Evolutionary conservation across 176 grass and related monocot genomes (phyloP), one percentile per base, ranked within the genome.

Genomic region (Musa acuminata): DNA sequence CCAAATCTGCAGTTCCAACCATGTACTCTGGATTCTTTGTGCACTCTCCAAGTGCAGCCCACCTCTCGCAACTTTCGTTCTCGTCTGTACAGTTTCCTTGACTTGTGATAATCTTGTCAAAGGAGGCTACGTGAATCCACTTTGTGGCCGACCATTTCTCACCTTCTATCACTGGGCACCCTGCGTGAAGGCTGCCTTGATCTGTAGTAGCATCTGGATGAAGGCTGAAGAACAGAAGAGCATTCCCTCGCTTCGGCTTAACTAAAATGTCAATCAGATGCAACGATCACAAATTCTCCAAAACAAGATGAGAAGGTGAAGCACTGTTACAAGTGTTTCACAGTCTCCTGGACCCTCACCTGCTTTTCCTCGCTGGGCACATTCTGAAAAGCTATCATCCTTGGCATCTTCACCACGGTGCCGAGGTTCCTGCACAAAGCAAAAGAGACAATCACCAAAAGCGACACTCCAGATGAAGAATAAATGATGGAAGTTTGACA

Each of bases 101-200:
- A 6, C 51, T 35, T 10, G 83, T 67, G 52, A 87, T 84, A 24
- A 87, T 70, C 80, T 93, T 94, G 85, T 94, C 88, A 14, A 91
- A 98, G 0, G 86, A 98, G 73, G 84, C 88, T 17, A 91, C 88
- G 0, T 77, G 90, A 35, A 98, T 89, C 95, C 95, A 98, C 66
- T 98, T 98, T 8, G 90, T 98, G 35, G 95, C 95, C 0, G 80
- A 87, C 95, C 90, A 98, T 75, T 94, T 94, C 84, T 98, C 95
- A 2, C 95, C 90, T 51, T 94, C 87, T 79, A 91, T 78, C 23
- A 98, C 84, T 1, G 84, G 69, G 29, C 95, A 99, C 25, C 91
- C 91, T 27, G 84, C 88, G n/a, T 99, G 95, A 20, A 99, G 91
- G 76, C 90, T 94, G 72, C 26, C 63, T 58, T 86, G 20, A 51